Conservation (phyloP, 2,329 filamentous ascomycete genomes). For the Sarocladiaceae sp. region DNA sequence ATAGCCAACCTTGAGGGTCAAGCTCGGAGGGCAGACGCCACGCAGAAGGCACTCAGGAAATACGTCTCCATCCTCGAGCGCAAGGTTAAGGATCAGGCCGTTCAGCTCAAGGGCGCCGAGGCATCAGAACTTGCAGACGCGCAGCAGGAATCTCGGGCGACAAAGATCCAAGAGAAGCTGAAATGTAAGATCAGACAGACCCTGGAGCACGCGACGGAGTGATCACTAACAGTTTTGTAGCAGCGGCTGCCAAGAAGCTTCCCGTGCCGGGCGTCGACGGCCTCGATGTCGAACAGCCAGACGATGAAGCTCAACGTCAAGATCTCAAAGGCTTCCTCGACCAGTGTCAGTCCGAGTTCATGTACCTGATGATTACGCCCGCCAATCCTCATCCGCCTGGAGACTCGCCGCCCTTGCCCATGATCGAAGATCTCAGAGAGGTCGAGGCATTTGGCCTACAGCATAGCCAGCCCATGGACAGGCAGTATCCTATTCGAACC, state of each 20-base stretch:
- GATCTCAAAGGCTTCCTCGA: constrained; percentile 57
- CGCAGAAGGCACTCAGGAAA: constrained; percentile 83
- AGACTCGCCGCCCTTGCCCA: constrained; percentile 52
- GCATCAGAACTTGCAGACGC: constrained; percentile 32
- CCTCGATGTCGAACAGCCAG: constrained; percentile 39
- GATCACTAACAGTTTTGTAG: not conserved
- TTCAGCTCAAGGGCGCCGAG: constrained; percentile 52
- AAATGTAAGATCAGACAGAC: constrained; percentile 34
- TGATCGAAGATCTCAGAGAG: constrained; percentile 54
- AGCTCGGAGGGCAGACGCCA: constrained; percentile 74
- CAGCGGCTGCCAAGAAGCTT: constrained; percentile 25
- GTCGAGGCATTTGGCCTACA: constrained; percentile 46
- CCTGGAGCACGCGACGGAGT: constrained; percentile 12
- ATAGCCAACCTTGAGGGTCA: constrained; percentile 94
- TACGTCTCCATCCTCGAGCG: constrained; percentile 86
- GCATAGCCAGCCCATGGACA: constrained; percentile 31
- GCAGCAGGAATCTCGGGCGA: constrained; percentile 37
- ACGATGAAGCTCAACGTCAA: constrained; percentile 44
- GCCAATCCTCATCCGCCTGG: constrained; percentile 60
- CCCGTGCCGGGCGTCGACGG: constrained; percentile 38
- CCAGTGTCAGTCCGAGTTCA: constrained; percentile 59
- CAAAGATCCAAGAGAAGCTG: constrained; percentile 51
- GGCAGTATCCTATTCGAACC: constrained; percentile 32
- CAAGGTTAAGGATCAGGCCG: constrained; percentile 76
- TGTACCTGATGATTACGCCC: constrained; percentile 61